Evolutionary conservation across 768 basidiomycete species (phyloP).

Genomic region (Tulasnella sp.): DNA sequence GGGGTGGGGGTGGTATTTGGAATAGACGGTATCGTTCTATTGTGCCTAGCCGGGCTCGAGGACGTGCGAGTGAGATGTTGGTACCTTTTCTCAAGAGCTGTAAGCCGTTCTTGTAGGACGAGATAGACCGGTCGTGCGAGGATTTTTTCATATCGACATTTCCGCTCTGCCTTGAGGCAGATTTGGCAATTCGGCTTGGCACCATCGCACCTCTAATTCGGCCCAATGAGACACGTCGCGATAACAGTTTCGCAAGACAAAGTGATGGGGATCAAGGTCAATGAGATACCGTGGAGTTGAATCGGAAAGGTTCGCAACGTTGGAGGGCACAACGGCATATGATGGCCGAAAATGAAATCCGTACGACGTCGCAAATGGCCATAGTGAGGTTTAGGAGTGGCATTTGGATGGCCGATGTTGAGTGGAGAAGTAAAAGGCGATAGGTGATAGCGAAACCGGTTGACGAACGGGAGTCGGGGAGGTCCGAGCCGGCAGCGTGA

Average conservation of each 20-base stretch:
- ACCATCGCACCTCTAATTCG: constrained; percentile 5
- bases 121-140: constrained; percentile 4
- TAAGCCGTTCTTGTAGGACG: constrained; percentile 11
- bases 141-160: constrained; percentile 8
- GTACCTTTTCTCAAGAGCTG: not conserved
- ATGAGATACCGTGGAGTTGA: not conserved
- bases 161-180: not conserved
- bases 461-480: not conserved
- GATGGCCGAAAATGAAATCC: not conserved
- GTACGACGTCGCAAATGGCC: not conserved
- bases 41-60: not conserved
- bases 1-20: not conserved
- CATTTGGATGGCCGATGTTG: not conserved
- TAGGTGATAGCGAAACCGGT: too few species aligned
- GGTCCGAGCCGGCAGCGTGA: not conserved
- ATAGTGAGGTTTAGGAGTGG: not conserved
- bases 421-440: not conserved
- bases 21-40: not conserved
- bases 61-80: not conserved
- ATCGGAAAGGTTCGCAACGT: not conserved
- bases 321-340: too few species aligned
- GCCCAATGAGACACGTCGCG: not conserved
- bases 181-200: not conserved
- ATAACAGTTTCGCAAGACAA: not conserved
- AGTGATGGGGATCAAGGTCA: not conserved